Percentiles rank a stretch among this genome's conserved stretches.
Conservation (phyloP, 225 moss, liverwort and hornwort genomes). For the Physcomitrellopsis africana region DNA sequence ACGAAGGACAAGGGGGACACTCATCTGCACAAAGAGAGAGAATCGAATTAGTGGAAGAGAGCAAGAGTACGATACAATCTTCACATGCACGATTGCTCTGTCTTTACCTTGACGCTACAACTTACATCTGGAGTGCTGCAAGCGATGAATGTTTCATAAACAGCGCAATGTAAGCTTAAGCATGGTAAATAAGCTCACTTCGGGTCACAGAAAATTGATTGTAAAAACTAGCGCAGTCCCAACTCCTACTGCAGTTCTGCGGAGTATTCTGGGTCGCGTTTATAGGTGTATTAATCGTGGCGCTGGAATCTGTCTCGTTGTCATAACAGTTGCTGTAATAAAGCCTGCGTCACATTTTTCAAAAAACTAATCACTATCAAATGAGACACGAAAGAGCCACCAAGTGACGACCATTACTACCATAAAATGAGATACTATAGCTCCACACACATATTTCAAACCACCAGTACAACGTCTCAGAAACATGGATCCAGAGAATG, state of each 20-base stretch:
- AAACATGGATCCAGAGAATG: background rate
- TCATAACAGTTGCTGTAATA: constrained; percentile 46
- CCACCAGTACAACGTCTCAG: background rate
- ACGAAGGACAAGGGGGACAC: constrained; percentile 47
- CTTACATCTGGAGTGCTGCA: background rate
- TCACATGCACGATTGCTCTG: background rate
- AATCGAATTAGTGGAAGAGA: background rate
- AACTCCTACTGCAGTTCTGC: constrained; percentile 41
- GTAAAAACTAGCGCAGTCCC: constrained; percentile 34
- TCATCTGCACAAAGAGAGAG: constrained; percentile 16
- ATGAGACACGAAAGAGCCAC: constrained; percentile 2
- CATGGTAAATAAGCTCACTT: constrained; percentile 26
- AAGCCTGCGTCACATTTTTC: constrained; percentile 16
- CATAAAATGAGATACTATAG: background rate
- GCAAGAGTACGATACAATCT: background rate
- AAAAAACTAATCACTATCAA: background rate
- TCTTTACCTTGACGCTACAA: background rate
- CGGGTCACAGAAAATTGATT: constrained; percentile 11
- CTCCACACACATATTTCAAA: background rate
- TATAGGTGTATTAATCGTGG: constrained; percentile 32
- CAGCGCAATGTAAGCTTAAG: background rate
- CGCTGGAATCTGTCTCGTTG: constrained; percentile 47
- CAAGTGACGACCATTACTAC: background rate
- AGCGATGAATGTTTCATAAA: background rate
- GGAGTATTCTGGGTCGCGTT: constrained; percentile 46